phyloP scores from a whole-genome alignment of 2,329 filamentous ascomycete species.

The Didymella sp. region DNA sequence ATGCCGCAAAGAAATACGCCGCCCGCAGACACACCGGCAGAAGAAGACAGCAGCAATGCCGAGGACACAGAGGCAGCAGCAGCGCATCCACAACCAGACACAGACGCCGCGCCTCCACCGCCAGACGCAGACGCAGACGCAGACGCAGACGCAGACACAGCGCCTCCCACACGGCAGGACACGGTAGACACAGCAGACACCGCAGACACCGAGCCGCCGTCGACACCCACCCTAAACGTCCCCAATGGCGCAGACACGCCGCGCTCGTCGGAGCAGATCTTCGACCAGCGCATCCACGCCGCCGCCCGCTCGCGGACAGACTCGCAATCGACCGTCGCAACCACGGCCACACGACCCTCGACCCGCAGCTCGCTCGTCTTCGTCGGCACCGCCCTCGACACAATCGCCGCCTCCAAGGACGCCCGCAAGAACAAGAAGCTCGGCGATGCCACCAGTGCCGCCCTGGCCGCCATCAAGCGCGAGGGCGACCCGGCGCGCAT shows the following conservation, averaged over 20 bases:
- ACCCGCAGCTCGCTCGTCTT: slow-evolving; percentile 95
- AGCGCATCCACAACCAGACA: not conserved
- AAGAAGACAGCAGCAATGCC: not conserved
- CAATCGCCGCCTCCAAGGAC: slow-evolving; percentile 90
- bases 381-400: slow-evolving; percentile 90
- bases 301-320: slow-evolving; percentile 61
- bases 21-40: not conserved
- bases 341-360: slow-evolving; percentile 61
- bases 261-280: slow-evolving; percentile 44
- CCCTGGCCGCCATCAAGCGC: slow-evolving; percentile 81
- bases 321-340: slow-evolving; percentile 63
- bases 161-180: not conserved
- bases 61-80: slow-evolving; percentile 8
- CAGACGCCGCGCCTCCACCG: not conserved
- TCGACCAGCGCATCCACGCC: slow-evolving; percentile 41
- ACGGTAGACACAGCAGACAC: not conserved
- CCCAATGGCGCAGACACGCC: slow-evolving; percentile 38
- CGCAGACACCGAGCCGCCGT: not conserved
- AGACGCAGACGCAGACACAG: not conserved
- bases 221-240: slow-evolving; percentile 29
- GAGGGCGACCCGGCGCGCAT: slow-evolving; percentile 79
- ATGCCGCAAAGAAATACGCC: not conserved
- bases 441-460: slow-evolving; percentile 79
- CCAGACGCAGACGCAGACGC: not conserved
- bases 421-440: slow-evolving; percentile 86